Evolutionary conservation across 2,329 filamentous ascomycete genomes (phyloP).

Genomic region (Coleophoma cylindrospora): DNA sequence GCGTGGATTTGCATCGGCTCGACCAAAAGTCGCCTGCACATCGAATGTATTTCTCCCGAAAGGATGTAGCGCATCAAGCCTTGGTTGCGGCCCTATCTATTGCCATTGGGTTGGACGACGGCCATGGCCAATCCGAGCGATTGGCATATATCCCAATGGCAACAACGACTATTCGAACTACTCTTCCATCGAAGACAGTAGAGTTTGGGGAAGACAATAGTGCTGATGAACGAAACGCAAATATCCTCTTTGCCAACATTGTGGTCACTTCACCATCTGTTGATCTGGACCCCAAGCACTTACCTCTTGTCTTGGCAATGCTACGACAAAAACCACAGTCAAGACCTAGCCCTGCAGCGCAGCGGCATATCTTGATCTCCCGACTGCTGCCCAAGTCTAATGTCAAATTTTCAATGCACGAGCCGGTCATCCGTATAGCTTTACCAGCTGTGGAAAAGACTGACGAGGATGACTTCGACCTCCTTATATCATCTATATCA

Average conservation of each 20-base stretch:
- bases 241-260: slow-evolving; percentile 93
- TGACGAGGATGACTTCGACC: slow-evolving; percentile 78
- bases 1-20: slow-evolving; percentile 84
- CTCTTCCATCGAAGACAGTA: slow-evolving; percentile 88
- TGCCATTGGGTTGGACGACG: slow-evolving; percentile 85
- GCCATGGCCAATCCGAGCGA: slow-evolving; percentile 78
- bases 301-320: slow-evolving; percentile 78
- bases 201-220: slow-evolving; percentile 69
- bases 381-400: slow-evolving; percentile 89
- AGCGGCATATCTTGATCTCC: slow-evolving; percentile 70
- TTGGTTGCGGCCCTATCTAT: slow-evolving; percentile 88
- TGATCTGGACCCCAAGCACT: slow-evolving; percentile 85
- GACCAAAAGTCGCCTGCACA: slow-evolving; percentile 92
- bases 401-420: slow-evolving; percentile 94
- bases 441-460: slow-evolving; percentile 70
- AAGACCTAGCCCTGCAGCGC: slow-evolving; percentile 37
- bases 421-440: slow-evolving; percentile 87
- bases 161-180: slow-evolving; percentile 91
- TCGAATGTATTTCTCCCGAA: slow-evolving; percentile 94
- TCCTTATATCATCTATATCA: slow-evolving; percentile 92
- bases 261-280: slow-evolving; percentile 94
- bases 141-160: slow-evolving; percentile 95
- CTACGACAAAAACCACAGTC: slow-evolving; percentile 50
- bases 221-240: slow-evolving; percentile 81
- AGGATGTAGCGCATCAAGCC: slow-evolving; percentile 92